These are phyloP conservation scores for Lactarius sanguifluus DNA, from an alignment of 768 basidiomycete genomes.

Conservation along the genomic window DNA sequence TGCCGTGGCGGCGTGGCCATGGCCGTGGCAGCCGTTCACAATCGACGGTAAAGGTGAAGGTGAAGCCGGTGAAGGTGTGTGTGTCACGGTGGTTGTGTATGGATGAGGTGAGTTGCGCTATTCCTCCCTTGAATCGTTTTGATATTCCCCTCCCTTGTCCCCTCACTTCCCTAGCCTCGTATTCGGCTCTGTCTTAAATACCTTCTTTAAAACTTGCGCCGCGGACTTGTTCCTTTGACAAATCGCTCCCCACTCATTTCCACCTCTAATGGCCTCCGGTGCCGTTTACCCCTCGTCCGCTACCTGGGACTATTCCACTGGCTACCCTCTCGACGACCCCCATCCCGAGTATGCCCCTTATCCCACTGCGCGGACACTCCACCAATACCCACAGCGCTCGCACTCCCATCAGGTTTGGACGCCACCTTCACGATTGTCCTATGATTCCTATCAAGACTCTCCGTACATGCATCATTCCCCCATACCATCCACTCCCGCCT, in stretches of 20 bases:
- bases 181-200: neutral
- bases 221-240: conserved; percentile 3
- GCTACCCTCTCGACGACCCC: conserved; percentile 11
- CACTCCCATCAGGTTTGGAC: conserved; percentile 21
- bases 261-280: conserved; percentile 18
- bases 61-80: neutral
- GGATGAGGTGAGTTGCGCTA: neutral
- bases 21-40: neutral
- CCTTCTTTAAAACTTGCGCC: conserved; percentile 9
- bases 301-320: conserved; percentile 8
- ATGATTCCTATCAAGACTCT: conserved; percentile 21
- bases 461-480: conserved; percentile 5
- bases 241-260: conserved; percentile 18
- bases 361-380: conserved; percentile 6
- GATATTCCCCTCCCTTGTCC: neutral
- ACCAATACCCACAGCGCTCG: conserved; percentile 8
- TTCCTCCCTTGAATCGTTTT: neutral
- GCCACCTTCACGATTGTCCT: conserved; percentile 17
- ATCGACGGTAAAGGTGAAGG: neutral
- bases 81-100: neutral
- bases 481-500: neutral
- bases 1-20: neutral
- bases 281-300: conserved; percentile 12
- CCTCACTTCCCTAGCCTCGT: neutral
- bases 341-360: conserved; percentile 12